Evolutionary conservation across 164 flowering plant species (phyloP), one percentile per base, ranked within the genome.

Genomic region (Litsea cubeba): DNA sequence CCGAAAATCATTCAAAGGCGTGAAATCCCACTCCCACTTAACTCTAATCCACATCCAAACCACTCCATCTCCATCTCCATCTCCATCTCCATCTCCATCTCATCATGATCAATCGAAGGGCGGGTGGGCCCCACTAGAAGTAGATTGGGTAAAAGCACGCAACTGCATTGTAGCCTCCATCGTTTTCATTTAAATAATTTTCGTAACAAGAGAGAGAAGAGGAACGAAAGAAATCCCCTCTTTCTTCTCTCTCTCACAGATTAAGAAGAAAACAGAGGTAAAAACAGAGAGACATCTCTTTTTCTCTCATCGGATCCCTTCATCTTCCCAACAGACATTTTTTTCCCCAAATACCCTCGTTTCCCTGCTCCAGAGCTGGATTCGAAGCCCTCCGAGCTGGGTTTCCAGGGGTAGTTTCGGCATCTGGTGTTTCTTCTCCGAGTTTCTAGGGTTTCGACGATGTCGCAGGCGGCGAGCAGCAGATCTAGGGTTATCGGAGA

Each of bases 401-500:
- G 40, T 65, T 18, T 65, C 66, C n/a, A 18, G 69, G 69, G 69
- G 46, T 66, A 66, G 12, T 66, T 28, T 32, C 46, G 69, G 28
- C 3, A 30, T 30, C 15, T 1, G 15, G 17, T 32, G 49, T 30
- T 66, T 72, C 57, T 30, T 50, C 72, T 32, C 62, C 57, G 71
- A 71, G 50, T 62, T 60, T 60, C 71, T 78, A 78, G 83, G 80
- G 78, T 76, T 81, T 78, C 22, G 50, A 3, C 50, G 69, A 89
- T 88, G 91, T 87, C 90, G 70, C 89, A 84, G 72, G 72, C 91
- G 67, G 60, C 82, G 79, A 75, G 65, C 35, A 82, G 82, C 65
- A 78, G 88, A 57, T 82, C 82, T 11, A 81, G 93, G 81, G 86
- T 87, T 63, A 80, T 95, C 18, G 98, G 98, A 57, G 98, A 95